phyloP scores from a whole-genome alignment of 2,329 filamentous ascomycete species.

The Ceratocystis huliohia region DNA sequence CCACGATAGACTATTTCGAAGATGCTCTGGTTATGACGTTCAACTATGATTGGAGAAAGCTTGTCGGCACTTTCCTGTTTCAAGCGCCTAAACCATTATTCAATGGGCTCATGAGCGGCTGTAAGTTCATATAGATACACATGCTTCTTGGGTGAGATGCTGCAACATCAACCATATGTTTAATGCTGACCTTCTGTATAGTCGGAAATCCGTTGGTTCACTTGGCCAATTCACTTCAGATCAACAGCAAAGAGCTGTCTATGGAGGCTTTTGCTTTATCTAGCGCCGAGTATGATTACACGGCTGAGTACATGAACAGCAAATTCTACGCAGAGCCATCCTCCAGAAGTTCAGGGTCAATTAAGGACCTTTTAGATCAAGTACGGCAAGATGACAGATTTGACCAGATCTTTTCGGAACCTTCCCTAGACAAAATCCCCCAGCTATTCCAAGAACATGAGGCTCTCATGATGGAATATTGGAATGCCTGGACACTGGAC shows the following conservation, averaged over 20 bases:
- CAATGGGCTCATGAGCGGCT: constrained; percentile 64
- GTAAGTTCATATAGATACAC: constrained; percentile 38
- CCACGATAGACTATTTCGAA: constrained; percentile 90
- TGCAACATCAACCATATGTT: neutral
- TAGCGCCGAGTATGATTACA: constrained; percentile 43
- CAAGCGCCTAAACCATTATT: constrained; percentile 62
- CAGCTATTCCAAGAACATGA: constrained; percentile 56
- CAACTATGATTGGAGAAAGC: constrained; percentile 71
- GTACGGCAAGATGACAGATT: constrained; percentile 59
- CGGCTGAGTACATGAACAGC: constrained; percentile 60
- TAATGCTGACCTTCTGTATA: constrained; percentile 28
- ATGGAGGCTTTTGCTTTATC: constrained; percentile 75
- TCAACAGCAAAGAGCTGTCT: constrained; percentile 70
- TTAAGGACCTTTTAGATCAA: constrained; percentile 57
- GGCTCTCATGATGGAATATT: constrained; percentile 65
- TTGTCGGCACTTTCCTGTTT: constrained; percentile 66
- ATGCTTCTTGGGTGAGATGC: neutral
- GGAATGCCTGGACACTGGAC: constrained; percentile 64
- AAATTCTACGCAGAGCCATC: constrained; percentile 55
- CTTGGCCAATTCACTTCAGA: constrained; percentile 83
- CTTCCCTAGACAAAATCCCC: constrained; percentile 49
- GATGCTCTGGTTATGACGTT: constrained; percentile 64
- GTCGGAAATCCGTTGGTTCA: constrained; percentile 91
- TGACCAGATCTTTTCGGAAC: constrained; percentile 48
- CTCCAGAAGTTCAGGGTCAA: constrained; percentile 46